A percentile compares a stretch with the other conserved stretches of the same genome.
phyloP scores from a whole-genome alignment of 192 early-diverging fungal species.

The Linderina pennispora region DNA sequence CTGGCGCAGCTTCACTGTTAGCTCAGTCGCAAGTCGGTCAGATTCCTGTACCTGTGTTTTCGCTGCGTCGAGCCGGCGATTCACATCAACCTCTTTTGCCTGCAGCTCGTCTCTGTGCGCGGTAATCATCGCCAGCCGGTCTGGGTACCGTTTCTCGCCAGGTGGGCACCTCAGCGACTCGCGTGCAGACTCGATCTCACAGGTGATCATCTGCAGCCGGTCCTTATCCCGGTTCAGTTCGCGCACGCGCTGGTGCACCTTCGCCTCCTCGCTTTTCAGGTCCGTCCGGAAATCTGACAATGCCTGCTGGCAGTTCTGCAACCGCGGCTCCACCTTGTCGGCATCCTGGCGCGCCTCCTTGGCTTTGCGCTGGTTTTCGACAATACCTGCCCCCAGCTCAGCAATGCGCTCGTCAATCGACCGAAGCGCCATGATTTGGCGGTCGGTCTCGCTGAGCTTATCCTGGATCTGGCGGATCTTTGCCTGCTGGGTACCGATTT shows the following conservation, averaged over 20 bases:
- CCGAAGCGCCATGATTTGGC: slow-evolving; percentile 24
- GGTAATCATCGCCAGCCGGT: slow-evolving; percentile 22
- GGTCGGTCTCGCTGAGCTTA: slow-evolving; percentile 16
- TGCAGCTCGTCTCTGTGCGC: slow-evolving; percentile 38
- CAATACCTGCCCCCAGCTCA: slow-evolving; percentile 11
- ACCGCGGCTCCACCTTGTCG: slow-evolving; percentile 14
- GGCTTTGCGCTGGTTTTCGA: slow-evolving; percentile 2
- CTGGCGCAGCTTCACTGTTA: slow-evolving; percentile 36
- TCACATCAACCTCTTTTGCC: slow-evolving; percentile 18
- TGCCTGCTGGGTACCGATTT: slow-evolving; percentile 44
- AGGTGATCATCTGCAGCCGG: slow-evolving; percentile 23
- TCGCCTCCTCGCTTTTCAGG: slow-evolving; percentile 10
- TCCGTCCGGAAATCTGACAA: slow-evolving; percentile 29
- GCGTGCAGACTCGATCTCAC: slow-evolving; percentile 26
- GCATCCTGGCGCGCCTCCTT: slow-evolving; percentile 13
- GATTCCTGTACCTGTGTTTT: slow-evolving; percentile 46
- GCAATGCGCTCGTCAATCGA: slow-evolving; percentile 17
- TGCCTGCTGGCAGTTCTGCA: slow-evolving; percentile 11
- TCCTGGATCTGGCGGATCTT: slow-evolving; percentile 18
- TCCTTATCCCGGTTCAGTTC: slow-evolving; percentile 24
- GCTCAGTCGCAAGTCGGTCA: slow-evolving; percentile 31
- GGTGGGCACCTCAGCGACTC: slow-evolving; percentile 13
- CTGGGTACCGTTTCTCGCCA: slow-evolving; percentile 12
- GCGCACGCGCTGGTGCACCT: slow-evolving; percentile 24
- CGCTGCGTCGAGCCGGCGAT: slow-evolving; percentile 32